A percentile compares a stretch with the other conserved stretches of the same genome.
phyloP scores from a whole-genome alignment of 805 yeast species.

The Candida schatavii region DNA sequence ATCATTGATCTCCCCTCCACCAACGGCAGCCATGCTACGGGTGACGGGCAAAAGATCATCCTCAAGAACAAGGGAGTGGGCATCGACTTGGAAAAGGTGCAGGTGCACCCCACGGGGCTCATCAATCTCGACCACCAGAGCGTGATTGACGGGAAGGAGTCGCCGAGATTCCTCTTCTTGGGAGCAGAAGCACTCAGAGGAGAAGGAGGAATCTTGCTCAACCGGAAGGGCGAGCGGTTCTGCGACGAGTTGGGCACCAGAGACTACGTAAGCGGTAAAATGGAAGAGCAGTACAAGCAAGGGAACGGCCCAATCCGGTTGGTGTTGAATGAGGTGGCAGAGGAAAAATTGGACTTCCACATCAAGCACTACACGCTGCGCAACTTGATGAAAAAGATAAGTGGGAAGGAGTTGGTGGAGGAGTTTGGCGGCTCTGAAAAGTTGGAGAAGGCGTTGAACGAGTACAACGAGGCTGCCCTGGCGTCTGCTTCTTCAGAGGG shows the following conservation, averaged over 20 bases:
- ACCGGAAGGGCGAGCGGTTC: constrained; percentile 51
- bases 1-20: constrained; percentile 55
- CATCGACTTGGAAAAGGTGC: constrained; percentile 64
- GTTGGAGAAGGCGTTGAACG: constrained; percentile 32
- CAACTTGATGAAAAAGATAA: constrained; percentile 48
- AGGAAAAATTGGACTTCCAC: constrained; percentile 45
- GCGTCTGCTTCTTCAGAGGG: constrained; percentile 14
- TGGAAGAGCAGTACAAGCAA: constrained; percentile 39
- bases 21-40: constrained; percentile 60
- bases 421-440: constrained; percentile 34
- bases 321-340: constrained; percentile 47
- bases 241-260: constrained; percentile 60
- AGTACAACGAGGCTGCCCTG: constrained; percentile 41
- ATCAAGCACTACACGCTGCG: constrained; percentile 56
- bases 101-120: constrained; percentile 68
- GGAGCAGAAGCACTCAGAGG: constrained; percentile 70
- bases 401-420: constrained; percentile 42
- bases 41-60: constrained; percentile 60
- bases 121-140: constrained; percentile 49
- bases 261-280: constrained; percentile 58
- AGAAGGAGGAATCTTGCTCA: constrained; percentile 60
- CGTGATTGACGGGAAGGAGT: constrained; percentile 31
- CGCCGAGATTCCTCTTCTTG: constrained; percentile 51
- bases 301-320: constrained; percentile 46
- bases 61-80: constrained; percentile 50